Evolutionary conservation across 176 grass and related monocot genomes (phyloP).

Genomic region (Lolium rigidum): DNA sequence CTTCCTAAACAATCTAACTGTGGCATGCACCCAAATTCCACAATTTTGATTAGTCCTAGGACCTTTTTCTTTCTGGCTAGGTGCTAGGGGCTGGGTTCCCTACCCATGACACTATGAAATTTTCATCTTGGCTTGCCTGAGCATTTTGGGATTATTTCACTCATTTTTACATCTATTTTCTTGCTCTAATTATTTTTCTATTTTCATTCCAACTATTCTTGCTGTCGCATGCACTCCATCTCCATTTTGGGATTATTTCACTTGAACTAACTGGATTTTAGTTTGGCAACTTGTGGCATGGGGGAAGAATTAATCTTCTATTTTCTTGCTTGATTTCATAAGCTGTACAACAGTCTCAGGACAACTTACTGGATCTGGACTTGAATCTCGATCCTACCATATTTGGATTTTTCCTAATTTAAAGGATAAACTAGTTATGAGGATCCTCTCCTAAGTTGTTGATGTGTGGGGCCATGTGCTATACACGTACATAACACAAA

Average conservation of each 20-base stretch:
- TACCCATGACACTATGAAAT: neutral
- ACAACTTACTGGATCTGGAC: neutral
- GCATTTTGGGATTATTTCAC: neutral
- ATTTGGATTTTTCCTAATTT: neutral
- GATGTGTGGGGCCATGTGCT: neutral
- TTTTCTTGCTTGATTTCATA: neutral
- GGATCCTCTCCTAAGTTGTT: neutral
- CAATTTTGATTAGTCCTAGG: neutral
- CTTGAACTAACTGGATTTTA: neutral
- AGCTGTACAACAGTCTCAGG: neutral
- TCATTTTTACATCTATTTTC: neutral
- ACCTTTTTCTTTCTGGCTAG: neutral
- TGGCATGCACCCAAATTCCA: neutral
- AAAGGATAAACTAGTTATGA: neutral
- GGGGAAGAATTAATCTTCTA: neutral
- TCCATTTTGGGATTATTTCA: neutral
- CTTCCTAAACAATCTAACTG: conserved; percentile 14
- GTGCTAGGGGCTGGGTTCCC: neutral
- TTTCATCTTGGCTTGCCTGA: neutral
- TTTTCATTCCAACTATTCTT: too few species aligned
- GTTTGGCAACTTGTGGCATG: neutral
- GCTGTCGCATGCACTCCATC: too few species aligned
- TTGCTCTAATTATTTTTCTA: too few species aligned
- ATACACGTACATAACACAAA: neutral
- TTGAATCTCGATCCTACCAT: neutral